Evolutionary conservation across 352 stramenopile genomes (phyloP).

Genomic region (Phytophthora syringae): DNA sequence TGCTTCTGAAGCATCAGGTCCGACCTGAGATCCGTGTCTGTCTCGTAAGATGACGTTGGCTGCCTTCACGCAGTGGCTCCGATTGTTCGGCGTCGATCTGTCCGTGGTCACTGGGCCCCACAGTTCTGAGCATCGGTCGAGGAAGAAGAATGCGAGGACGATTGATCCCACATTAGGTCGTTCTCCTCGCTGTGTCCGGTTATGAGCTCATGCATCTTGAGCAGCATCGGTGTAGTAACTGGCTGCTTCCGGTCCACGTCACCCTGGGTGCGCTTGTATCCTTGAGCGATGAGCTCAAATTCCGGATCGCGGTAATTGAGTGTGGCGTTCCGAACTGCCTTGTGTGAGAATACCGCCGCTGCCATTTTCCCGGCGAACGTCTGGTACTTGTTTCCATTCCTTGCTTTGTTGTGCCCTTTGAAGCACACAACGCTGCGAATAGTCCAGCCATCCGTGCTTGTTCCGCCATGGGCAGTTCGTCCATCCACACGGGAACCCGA

Average conservation of each 20-base stretch:
- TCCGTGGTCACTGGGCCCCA: conserved; percentile 18
- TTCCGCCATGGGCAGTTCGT: conserved; percentile 21
- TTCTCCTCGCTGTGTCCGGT: background rate
- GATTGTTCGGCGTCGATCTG: background rate
- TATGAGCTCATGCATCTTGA: conserved; percentile 29
- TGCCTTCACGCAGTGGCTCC: conserved; percentile 3
- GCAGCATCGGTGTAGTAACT: conserved; percentile 44
- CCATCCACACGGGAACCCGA: conserved; percentile 24
- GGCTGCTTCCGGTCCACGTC: conserved; percentile 39
- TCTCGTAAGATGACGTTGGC: conserved; percentile 5
- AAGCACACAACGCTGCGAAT: conserved; percentile 17
- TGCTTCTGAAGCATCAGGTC: background rate
- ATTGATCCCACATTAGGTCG: background rate
- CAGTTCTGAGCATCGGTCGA: conserved; percentile 30
- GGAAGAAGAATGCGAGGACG: conserved; percentile 10
- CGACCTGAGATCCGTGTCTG: background rate
- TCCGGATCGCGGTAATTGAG: conserved; percentile 39
- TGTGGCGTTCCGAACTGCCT: conserved; percentile 24
- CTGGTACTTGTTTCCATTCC: conserved; percentile 35
- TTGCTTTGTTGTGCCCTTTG: conserved; percentile 28
- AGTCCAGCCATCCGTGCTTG: conserved; percentile 30
- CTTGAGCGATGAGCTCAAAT: conserved; percentile 40
- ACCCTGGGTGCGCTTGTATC: conserved; percentile 30
- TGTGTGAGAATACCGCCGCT: conserved; percentile 32
- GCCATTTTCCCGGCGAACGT: conserved; percentile 32